A percentile compares a stretch with the other conserved stretches of the same genome.
phyloP scores from a whole-genome alignment of 1,139 yeast species.

The Candida sp. region DNA sequence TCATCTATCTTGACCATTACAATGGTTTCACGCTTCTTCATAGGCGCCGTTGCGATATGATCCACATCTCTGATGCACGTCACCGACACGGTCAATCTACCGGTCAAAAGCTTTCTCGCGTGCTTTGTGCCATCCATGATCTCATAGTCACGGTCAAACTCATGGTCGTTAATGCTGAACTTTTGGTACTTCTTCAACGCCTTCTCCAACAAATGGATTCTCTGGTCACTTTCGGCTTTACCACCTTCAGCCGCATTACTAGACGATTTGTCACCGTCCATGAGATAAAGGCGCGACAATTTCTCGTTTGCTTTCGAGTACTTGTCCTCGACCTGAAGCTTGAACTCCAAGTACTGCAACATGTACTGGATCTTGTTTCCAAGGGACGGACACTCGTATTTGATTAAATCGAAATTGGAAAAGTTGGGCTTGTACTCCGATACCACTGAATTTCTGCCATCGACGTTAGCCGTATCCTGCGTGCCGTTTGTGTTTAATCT shows the following conservation, averaged over 20 bases:
- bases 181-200: conserved; percentile 89
- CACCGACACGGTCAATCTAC: conserved; percentile 71
- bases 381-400: conserved; percentile 91
- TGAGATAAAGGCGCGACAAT: conserved; percentile 79
- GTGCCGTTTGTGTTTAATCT: conserved; percentile 10
- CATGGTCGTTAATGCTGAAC: conserved; percentile 77
- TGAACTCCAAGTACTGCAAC: conserved; percentile 94
- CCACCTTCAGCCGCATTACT: conserved; percentile 93
- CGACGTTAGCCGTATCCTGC: conserved; percentile 9
- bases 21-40: conserved; percentile 77
- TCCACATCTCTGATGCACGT: conserved; percentile 88
- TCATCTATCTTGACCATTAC: conserved; percentile 87
- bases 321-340: conserved; percentile 91
- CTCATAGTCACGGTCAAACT: conserved; percentile 66
- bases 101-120: conserved; percentile 83
- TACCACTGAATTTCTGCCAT: conserved; percentile 12
- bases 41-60: conserved; percentile 84
- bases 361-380: conserved; percentile 96
- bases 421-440: conserved; percentile 43
- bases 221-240: conserved; percentile 79
- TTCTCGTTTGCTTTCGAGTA: conserved; percentile 93
- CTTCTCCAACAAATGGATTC: conserved; percentile 82
- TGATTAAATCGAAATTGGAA: conserved; percentile 79
- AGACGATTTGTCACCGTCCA: conserved; percentile 89
- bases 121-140: conserved; percentile 68